Evolutionary conservation across 129 eudicot species (phyloP).

Genomic region (Flaveria brownii): DNA sequence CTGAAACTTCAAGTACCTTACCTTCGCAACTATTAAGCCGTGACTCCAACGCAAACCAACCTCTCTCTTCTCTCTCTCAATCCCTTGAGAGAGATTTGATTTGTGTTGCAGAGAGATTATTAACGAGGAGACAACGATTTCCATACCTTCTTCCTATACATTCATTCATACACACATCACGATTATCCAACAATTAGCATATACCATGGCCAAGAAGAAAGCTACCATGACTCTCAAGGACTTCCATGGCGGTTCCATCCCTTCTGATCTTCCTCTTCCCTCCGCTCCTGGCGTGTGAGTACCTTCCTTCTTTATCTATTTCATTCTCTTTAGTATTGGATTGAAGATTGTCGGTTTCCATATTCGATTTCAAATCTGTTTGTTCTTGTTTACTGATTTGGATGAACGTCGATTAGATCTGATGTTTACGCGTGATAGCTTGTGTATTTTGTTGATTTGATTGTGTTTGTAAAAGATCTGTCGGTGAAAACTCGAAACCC

Average conservation of each 20-base stretch:
- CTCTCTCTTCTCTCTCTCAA: conserved; percentile 19
- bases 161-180: not conserved
- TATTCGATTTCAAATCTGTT: conserved; percentile 11
- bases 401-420: conserved; percentile 36
- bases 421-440: not conserved
- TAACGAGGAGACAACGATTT: conserved; percentile 1
- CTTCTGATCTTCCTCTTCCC: conserved; percentile 91
- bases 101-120: conserved; percentile 19
- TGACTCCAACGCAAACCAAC: conserved; percentile 40
- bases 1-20: conserved; percentile 1
- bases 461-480: conserved; percentile 33
- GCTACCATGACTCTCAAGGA: conserved; percentile 97
- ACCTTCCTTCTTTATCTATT: not conserved
- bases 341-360: not conserved
- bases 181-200: conserved; percentile 11
- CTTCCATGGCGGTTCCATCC: conserved; percentile 97
- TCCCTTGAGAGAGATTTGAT: conserved; percentile 27
- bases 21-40: conserved; percentile 28
- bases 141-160: conserved; percentile 1
- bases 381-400: conserved; percentile 10
- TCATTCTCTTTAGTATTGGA: not conserved
- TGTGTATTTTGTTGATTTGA: conserved; percentile 9
- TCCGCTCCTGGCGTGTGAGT: conserved; percentile 96
- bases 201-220: conserved; percentile 87
- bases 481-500: conserved; percentile 37